Conservation (phyloP, 2,329 filamentous ascomycete genomes). For the Passalora sequoiae region DNA sequence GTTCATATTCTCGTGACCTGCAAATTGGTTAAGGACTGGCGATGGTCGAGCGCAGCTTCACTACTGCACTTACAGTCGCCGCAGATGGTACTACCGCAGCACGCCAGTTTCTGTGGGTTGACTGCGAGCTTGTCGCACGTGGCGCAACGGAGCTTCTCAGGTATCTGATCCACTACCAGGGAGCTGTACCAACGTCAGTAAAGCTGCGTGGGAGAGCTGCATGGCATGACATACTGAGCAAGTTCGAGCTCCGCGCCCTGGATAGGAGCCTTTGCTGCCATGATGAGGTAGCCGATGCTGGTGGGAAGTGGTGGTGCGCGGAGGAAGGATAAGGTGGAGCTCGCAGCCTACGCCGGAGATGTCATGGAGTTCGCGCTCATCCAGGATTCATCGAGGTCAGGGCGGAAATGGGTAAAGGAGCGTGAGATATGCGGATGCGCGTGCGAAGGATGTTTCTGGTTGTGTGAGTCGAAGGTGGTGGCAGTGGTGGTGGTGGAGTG, state of each 20-base stretch:
- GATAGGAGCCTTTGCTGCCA: conserved; percentile 11
- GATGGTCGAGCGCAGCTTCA: not conserved
- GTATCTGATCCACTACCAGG: conserved; percentile 75
- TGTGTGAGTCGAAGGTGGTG: no score
- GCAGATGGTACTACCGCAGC: conserved; percentile 93
- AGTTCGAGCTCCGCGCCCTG: conserved; percentile 15
- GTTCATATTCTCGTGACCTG: conserved; percentile 71
- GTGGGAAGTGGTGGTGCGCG: not conserved
- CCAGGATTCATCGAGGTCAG: conserved; percentile 5
- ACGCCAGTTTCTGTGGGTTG: conserved; percentile 85
- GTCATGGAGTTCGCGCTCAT: conserved; percentile 11
- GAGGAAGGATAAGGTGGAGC: conserved; percentile 6
- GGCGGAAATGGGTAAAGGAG: no score
- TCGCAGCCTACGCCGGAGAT: conserved; percentile 16
- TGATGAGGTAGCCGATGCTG: not conserved
- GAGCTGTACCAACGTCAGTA: conserved; percentile 50
- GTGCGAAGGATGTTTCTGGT: no score
- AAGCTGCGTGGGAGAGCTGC: not conserved
- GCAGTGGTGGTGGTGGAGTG: no score
- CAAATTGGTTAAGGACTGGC: conserved; percentile 11
- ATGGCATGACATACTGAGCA: conserved; percentile 8
- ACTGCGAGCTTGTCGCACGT: conserved; percentile 86
- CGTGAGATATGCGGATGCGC: no score
- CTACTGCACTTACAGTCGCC: conserved; percentile 63
- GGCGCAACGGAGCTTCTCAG: conserved; percentile 92